These are phyloP conservation scores for Adansonia digitata DNA, from an alignment of 345 rosid species.

Conservation along the genomic window DNA sequence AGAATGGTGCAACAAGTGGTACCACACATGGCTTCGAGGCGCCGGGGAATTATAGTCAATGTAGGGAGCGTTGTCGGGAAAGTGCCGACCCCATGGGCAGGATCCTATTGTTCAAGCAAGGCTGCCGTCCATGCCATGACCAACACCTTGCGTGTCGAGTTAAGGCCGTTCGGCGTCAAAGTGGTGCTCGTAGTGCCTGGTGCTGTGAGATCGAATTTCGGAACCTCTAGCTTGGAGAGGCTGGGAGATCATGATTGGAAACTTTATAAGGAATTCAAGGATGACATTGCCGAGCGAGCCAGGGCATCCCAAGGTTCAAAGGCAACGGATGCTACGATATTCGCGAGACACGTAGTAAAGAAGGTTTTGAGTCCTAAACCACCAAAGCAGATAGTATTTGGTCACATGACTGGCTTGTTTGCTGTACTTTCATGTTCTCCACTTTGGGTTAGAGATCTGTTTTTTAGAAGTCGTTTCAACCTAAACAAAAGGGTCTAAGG, in stretches of 20 bases:
- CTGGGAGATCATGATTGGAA: constrained; percentile 43
- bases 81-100: constrained; percentile 61
- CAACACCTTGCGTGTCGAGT: constrained; percentile 40
- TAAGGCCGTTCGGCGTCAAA: constrained; percentile 49
- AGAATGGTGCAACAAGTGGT: constrained; percentile 60
- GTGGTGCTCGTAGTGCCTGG: constrained; percentile 40
- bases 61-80: constrained; percentile 54
- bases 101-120: constrained; percentile 60
- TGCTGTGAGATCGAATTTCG: constrained; percentile 50
- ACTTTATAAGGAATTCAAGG: constrained; percentile 45
- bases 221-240: constrained; percentile 29
- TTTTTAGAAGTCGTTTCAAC: constrained; percentile 39
- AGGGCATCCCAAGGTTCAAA: constrained; percentile 43
- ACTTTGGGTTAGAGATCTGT: constrained; percentile 54
- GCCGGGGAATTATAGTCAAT: constrained; percentile 48
- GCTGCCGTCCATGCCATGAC: constrained; percentile 61
- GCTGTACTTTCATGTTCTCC: constrained; percentile 54
- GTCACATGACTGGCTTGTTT: constrained; percentile 58
- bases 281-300: constrained; percentile 48
- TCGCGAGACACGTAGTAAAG: constrained; percentile 52
- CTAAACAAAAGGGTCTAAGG: constrained; percentile 28
- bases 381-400: constrained; percentile 47
- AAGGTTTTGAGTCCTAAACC: constrained; percentile 49
- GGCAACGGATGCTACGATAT: constrained; percentile 36
- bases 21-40: constrained; percentile 52